Evolutionary conservation across 768 basidiomycete genomes (phyloP).

Genomic region (Tylopilus plumbeoviolaceoides): DNA sequence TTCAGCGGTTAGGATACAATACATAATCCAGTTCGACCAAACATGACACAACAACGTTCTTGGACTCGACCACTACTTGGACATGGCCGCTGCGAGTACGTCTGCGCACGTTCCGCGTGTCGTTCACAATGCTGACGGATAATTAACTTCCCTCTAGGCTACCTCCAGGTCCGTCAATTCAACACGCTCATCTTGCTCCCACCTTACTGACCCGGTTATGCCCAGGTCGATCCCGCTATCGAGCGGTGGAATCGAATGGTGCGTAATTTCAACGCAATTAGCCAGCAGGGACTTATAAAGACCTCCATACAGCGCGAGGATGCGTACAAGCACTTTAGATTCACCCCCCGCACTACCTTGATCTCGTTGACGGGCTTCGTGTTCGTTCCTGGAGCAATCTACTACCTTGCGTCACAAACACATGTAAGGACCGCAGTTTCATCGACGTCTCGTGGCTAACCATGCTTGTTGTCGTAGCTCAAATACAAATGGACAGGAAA

Average conservation of each 20-base stretch:
- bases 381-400: conserved; percentile 56
- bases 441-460: conserved; percentile 4
- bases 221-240: conserved; percentile 50
- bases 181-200: background rate
- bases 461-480: conserved; percentile 30
- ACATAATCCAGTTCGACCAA: conserved; percentile 19
- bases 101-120: conserved; percentile 4
- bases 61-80: conserved; percentile 19
- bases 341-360: conserved; percentile 66
- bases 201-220: conserved; percentile 3
- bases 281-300: background rate
- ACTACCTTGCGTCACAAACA: conserved; percentile 39
- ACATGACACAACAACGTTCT: conserved; percentile 28
- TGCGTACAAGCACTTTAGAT: conserved; percentile 79
- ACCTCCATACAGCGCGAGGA: conserved; percentile 60
- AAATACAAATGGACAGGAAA: conserved; percentile 55
- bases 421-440: conserved; percentile 35
- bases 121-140: conserved; percentile 10
- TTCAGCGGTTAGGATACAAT: background rate
- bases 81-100: conserved; percentile 70
- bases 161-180: conserved; percentile 46
- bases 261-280: conserved; percentile 13
- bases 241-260: conserved; percentile 65
- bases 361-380: conserved; percentile 59
- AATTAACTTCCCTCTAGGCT: conserved; percentile 37